These are phyloP conservation scores for Striga hermonthica DNA, from an alignment of 305 asterid species.

Conservation along the genomic window DNA sequence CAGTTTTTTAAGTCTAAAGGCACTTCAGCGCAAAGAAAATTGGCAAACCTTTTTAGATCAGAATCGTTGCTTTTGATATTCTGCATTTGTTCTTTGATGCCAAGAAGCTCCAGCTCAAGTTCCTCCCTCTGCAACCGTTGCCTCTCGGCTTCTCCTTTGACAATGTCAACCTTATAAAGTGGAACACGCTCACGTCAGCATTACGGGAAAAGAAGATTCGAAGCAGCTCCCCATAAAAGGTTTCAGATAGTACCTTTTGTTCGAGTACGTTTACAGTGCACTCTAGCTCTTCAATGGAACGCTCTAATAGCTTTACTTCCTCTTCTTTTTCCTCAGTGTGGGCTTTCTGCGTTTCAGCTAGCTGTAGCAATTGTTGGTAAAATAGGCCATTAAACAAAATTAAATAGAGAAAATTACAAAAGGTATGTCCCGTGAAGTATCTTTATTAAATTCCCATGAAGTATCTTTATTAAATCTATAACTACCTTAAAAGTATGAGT, in stretches of 20 bases:
- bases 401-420: constrained; percentile 2
- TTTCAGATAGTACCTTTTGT: constrained; percentile 61
- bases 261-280: constrained; percentile 87
- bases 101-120: constrained; percentile 87
- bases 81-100: constrained; percentile 73
- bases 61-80: constrained; percentile 53
- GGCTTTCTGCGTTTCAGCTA: constrained; percentile 51
- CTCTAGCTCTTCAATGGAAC: constrained; percentile 87
- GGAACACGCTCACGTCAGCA: constrained; percentile 33
- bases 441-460: neutral
- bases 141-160: constrained; percentile 91
- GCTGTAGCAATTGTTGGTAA: constrained; percentile 36
- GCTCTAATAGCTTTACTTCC: constrained; percentile 85
- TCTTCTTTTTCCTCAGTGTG: constrained; percentile 77
- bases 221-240: constrained; percentile 25
- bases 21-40: constrained; percentile 11
- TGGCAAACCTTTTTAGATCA: constrained; percentile 63
- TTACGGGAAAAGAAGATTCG: neutral
- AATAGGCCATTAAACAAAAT: constrained; percentile 22
- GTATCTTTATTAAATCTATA: too few relatives aligned
- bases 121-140: constrained; percentile 91
- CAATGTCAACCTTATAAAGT: constrained; percentile 63
- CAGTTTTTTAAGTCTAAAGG: constrained; percentile 7
- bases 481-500: too few relatives aligned
- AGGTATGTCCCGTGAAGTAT: too few relatives aligned